Percentiles rank a stretch among this genome's conserved stretches.
Evolutionary conservation across 2,329 filamentous ascomycete species (phyloP).

Genomic region (Neocucurbitaria cava): DNA sequence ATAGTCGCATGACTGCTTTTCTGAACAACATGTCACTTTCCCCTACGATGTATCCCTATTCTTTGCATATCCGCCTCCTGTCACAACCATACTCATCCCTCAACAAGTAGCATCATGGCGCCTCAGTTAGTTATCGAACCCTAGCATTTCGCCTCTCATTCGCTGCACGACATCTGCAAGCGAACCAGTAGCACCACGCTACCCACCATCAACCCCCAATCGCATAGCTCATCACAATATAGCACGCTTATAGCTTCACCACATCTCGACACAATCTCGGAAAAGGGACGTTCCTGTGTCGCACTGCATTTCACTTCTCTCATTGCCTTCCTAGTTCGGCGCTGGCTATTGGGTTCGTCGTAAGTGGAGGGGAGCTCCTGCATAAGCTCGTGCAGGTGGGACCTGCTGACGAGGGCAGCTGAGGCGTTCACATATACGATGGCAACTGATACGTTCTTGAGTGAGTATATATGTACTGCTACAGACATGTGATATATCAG

Average conservation of each 20-base stretch:
- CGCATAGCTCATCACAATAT: constrained; percentile 27
- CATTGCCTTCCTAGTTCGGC: constrained; percentile 14
- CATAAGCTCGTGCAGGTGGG: constrained; percentile 21
- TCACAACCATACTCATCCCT: constrained; percentile 15
- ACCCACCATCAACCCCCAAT: constrained; percentile 34
- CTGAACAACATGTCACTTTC: not conserved
- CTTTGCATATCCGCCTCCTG: constrained; percentile 28
- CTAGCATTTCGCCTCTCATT: constrained; percentile 28
- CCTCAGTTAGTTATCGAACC: constrained; percentile 17
- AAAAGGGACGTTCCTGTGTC: constrained; percentile 17
- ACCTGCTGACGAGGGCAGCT: constrained; percentile 37
- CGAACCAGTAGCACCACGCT: constrained; percentile 35
- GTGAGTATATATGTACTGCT: constrained; percentile 8
- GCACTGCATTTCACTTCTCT: constrained; percentile 13
- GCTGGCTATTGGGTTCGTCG: constrained; percentile 24
- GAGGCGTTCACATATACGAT: constrained; percentile 15
- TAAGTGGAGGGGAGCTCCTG: constrained; percentile 23
- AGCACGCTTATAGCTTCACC: constrained; percentile 15
- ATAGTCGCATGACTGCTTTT: not conserved
- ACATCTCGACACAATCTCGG: constrained; percentile 11
- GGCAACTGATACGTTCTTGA: constrained; percentile 1
- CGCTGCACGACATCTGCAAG: constrained; percentile 31
- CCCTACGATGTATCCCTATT: constrained; percentile 23
- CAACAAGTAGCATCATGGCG: constrained; percentile 12
- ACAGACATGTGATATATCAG: constrained; percentile 4